Base-by-base conservation (phyloP, 2,329 filamentous ascomycete genomes). In the Fusarium abutilonis region DNA sequence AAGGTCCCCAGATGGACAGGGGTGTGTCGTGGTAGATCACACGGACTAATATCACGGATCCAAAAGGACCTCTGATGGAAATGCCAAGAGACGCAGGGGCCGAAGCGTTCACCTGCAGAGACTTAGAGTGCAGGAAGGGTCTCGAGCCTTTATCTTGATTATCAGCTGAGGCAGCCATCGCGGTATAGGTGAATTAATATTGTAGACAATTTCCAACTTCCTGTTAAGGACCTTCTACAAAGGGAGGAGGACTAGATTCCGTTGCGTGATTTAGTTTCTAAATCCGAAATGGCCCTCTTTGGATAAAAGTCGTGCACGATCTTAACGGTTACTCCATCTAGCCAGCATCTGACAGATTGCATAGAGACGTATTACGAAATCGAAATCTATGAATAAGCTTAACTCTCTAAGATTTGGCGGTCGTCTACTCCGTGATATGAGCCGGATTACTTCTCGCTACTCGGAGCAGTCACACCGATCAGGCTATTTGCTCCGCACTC, bases 61-160 rank as follows among this genome's bases (percentile, higher is more conserved):
- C 58, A 52, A 57, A 60, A 55, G 29, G 36, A 48, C 26, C 54
- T 42, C 17, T 36, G 10, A 15, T 17, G 34, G 19, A 13, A 56
- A 28, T 45, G 45, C 47, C 41, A 57, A 52, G 52, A 38, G 56
- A 60, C 34, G 57, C 55, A 60, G 57, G 55, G 57, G 57, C 51
- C 44, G 43, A 31, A 14, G n/a, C 10, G 38, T 34, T 17, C 48
- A 41, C 31, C 43, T 54, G 13, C 19, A 52, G 31, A 19, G 19
- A 19, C 19, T 19, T 4, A 19, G 19, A 32, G 9, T 35, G 31
- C 28, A 39, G 5, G 13, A 41, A 17, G 15, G 11, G 21, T 29
- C 26, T 19, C 10, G 41, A 17, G 26, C 21, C 32, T 46, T 31
- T 44, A 54, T 49, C 55, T 44, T 32, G 21, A 21, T 26, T 28